phyloP scores from a whole-genome alignment of 192 early-diverging fungal genomes.

The Mortierella alpina region DNA sequence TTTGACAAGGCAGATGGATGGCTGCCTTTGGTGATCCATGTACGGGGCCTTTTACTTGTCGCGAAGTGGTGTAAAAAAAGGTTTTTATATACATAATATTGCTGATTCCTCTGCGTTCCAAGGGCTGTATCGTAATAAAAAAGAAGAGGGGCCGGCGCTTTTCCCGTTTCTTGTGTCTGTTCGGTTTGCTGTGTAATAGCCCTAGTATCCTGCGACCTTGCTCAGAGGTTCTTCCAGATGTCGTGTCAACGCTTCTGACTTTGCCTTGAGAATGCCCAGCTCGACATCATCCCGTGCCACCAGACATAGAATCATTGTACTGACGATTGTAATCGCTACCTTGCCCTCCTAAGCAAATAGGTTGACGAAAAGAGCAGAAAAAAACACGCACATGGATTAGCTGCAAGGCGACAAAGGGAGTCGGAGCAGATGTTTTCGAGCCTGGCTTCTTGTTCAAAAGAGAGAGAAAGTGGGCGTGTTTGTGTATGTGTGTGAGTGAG shows the following conservation, averaged over 20 bases:
- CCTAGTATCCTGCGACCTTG: slow-evolving; percentile 50
- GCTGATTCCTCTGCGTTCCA: too few species aligned
- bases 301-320: slow-evolving; percentile 67
- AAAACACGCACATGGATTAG: not conserved
- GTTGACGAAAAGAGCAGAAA: not conserved
- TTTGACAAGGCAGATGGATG: too few species aligned
- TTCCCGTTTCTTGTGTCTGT: not conserved
- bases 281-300: slow-evolving; percentile 60
- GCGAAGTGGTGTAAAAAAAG: too few species aligned
- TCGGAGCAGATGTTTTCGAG: too few species aligned
- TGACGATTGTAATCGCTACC: slow-evolving; percentile 55
- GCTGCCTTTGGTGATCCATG: too few species aligned
- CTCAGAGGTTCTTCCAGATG: slow-evolving; percentile 63
- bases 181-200: not conserved
- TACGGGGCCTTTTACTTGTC: too few species aligned
- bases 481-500: not conserved
- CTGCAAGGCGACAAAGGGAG: too few species aligned
- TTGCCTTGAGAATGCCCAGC: slow-evolving; percentile 65
- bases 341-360: slow-evolving; percentile 52
- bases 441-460: not conserved
- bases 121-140: too few species aligned
- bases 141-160: too few species aligned
- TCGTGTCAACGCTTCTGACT: slow-evolving; percentile 59
- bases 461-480: not conserved
- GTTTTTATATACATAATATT: too few species aligned